Evolutionary conservation across 1,284 basidiomycete genomes (phyloP).

Genomic region (Ceratobasidium sp.): DNA sequence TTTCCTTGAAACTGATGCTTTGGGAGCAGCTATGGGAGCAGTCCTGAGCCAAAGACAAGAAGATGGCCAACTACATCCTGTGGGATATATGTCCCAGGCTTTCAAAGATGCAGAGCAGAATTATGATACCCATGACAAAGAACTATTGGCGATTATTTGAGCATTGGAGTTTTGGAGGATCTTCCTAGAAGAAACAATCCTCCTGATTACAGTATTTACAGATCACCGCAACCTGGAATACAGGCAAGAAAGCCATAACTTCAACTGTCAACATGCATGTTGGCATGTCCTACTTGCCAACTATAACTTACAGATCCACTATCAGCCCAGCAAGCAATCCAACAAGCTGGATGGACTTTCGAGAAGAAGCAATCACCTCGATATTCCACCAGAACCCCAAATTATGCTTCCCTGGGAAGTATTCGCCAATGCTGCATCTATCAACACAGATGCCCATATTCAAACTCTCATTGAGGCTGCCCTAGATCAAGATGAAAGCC

Average conservation of each 20-base stretch:
- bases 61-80: conserved; percentile 43
- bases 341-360: neutral
- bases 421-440: neutral
- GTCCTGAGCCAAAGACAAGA: conserved; percentile 43
- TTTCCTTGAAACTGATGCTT: conserved; percentile 33
- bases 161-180: conserved; percentile 45
- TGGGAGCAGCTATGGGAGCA: conserved; percentile 31
- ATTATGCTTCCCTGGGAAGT: neutral
- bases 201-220: conserved; percentile 49
- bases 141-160: conserved; percentile 46
- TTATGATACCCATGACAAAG: conserved; percentile 50
- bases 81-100: conserved; percentile 24
- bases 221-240: conserved; percentile 56
- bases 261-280: conserved; percentile 30
- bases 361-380: neutral
- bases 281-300: conserved; percentile 42
- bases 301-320: conserved; percentile 1
- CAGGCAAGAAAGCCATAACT: conserved; percentile 47
- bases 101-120: conserved; percentile 48
- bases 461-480: no score
- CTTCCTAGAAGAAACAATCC: conserved; percentile 48
- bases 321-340: neutral
- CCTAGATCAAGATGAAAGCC: no score
- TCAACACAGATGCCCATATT: no score
- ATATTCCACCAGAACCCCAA: neutral